Base-by-base conservation (phyloP, 768 basidiomycete species). In the Lactifluus rugatus region DNA sequence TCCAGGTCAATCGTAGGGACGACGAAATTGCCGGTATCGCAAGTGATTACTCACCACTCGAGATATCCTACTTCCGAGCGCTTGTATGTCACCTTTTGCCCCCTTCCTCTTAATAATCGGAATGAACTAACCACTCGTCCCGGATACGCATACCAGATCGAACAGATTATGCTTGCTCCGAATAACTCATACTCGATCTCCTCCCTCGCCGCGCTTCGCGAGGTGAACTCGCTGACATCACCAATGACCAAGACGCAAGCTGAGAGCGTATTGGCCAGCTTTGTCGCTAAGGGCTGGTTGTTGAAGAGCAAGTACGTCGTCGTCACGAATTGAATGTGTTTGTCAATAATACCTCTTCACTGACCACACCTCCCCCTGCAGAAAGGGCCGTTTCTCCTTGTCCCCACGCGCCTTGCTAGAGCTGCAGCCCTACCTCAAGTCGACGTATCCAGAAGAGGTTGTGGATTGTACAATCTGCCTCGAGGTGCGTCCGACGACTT, bases 21-120 rank as follows among this genome's bases (percentile, higher is more conserved):
- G 92, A 94, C 65, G 84, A 84, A 53, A 77, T 93, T 34, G 86
- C 92, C 0, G 90, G 91, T 67, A 71, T 89, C 68, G 92, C 91
- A 3, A 91, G 89, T 0, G 87, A 89, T 41, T 95, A 93, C 66
- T 79, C 78, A 2, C 74, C 89, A 0, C 72, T 74, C 32, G 92
- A 95, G 70, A 92, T 93, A 52, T 76, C 82, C 0, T 93, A 82
- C 72, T 93, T 93, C 77, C 91, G 85, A 72, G 82, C 82, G 4
- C 74, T 93, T 58, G 92, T 91, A 66, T 25, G 54, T n/a, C n/a
- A 49, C 53, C 25, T n/a, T 28, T 23, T 19, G 11, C 7, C 14
- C 3, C 23, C 14, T 2, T n/a, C 6, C 10, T 21, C 10, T 34
- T 21, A 0, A 26, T 8, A 9, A 21, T 23, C n/a, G n/a, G n/a